Evolutionary conservation across 495 filamentous ascomycete genomes (phyloP).

Genomic region (Neurospora sp.): DNA sequence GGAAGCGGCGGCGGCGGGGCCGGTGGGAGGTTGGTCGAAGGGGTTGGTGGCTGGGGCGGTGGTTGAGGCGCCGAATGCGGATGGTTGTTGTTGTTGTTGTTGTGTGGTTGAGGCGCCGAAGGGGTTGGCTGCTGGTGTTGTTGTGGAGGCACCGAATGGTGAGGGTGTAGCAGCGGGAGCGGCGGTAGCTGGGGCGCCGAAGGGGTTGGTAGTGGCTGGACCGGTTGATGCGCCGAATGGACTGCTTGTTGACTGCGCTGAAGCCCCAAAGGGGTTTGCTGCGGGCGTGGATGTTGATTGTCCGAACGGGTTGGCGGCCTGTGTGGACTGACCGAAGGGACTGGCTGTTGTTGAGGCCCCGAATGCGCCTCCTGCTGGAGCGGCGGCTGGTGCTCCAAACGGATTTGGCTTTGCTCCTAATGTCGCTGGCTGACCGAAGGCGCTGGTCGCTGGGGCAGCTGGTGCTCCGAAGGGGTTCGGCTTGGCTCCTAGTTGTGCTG

Average conservation of each 20-base stretch:
- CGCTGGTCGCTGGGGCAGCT: background rate
- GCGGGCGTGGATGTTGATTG: background rate
- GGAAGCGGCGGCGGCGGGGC: too few relatives aligned
- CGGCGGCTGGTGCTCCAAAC: conserved; percentile 14
- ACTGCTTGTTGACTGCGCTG: background rate
- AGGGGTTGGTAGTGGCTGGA: conserved; percentile 12
- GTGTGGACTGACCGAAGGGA: conserved; percentile 11
- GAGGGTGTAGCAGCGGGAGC: conserved; percentile 16
- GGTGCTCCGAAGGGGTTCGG: conserved; percentile 16
- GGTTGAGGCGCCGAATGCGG: conserved; percentile 11
- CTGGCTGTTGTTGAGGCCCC: conserved; percentile 1
- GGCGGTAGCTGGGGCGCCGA: conserved; percentile 8
- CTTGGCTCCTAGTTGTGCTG: conserved; percentile 21
- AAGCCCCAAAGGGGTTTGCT: conserved; percentile 7
- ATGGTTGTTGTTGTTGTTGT: conserved; percentile 3
- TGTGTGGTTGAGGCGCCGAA: background rate
- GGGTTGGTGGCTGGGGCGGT: conserved; percentile 13
- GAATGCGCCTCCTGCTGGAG: background rate
- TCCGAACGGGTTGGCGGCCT: conserved; percentile 6
- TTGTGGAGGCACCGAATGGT: conserved; percentile 25
- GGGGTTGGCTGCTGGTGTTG: conserved; percentile 4
- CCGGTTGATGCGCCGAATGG: background rate
- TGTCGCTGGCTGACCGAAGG: conserved; percentile 5
- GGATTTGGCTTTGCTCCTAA: conserved; percentile 16
- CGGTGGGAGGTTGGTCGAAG: conserved; percentile 3